Base-by-base conservation (phyloP, 805 yeast species). In the Lipomyces oligophaga region DNA sequence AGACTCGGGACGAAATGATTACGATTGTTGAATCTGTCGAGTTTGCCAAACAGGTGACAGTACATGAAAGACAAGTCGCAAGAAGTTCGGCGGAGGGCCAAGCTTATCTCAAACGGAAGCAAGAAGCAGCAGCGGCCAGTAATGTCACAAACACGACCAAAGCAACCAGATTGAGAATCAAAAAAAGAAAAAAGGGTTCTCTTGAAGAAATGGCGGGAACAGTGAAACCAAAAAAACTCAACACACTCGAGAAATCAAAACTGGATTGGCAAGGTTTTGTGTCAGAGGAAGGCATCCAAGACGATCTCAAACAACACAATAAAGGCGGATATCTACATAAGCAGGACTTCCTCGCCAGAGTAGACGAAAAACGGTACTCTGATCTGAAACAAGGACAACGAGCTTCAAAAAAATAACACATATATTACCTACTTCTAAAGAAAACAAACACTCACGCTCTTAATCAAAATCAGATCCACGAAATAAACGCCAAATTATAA, bases 251-350 rank as follows among this genome's bases (percentile, higher is more conserved):
- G 63, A 93, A 93, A 66, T 85, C 95, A 1, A 73, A 95, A 53
- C 72, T 93, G 41, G 98, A 93, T 66, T 93, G 97, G 95, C 94
- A 95, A 0, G 79, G 85, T 38, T 88, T 85, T 67, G 96, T 93
- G 25, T 97, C 90, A 66, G 76, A 83, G 55, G 80, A 81, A 54
- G 88, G 88, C 45, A 81, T 93, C 38, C 74, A 77, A 42, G 96
- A 86, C 55, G 98, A 93, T 53, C 75, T 93, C 61, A 75, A 74
- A 38, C 74, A 77, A 46, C 83, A 82, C 61, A 89, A 88, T 63
- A 89, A 85, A 70, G 93, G 81, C 42, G 98, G 98, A 6, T 93
- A 81, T 66, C 69, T 93, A 60, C 95, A 86, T 52, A 87, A 80
- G 62, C 97, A 90, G 65, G 96, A 85, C 57, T 93, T 93, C 75